Base-by-base conservation (phyloP, 2,329 filamentous ascomycete species). In the Paracamarosporium sp. region DNA sequence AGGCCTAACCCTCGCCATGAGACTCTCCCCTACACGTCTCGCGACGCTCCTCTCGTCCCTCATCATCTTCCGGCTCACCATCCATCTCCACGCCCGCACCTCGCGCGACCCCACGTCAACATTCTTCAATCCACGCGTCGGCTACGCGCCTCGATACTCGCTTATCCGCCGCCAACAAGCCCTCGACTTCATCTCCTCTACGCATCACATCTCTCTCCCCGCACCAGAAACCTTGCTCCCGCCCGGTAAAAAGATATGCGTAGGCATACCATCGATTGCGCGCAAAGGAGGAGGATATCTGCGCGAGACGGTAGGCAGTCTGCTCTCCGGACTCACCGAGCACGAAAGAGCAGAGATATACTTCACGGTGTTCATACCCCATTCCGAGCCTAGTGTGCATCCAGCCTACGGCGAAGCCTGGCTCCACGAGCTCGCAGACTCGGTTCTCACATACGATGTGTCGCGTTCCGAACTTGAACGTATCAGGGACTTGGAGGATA, bases 361-460 rank as follows among this genome's bases (percentile, higher is more conserved):
- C 58, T 56, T 83, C 20, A 72, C 78, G 6, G 68, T 81, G 5
- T 79, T 82, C 46, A 76, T 83, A 41, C 75, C 79, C 2, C 79
- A 82, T 57, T 73, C 75, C 0, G 73, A 80, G 35, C 79, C 80
- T 0, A 61, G 63, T 1, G 48, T 62, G 9, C 80, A 83, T 59
- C 77, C 78, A 1, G 73, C 76, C 2, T 81, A 76, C 54, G 60
- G 66, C 11, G 74, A 79, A 54, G 56, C 70, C n/a, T 82, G 81
- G 80, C 66, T 80, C 3, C 58, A 67, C 13, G 68, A 69, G 5
- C 61, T 81, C 9, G 62, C 73, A 1, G 79, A 83, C 60, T 62
- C 76, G n/a, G 70, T 82, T 9, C 55, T 81, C 28, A 66, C 71
- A 6, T 82, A 82, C 61, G 66, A 78, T 30, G 60, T 75, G 17